Percentiles rank a stretch among this genome's conserved stretches.
Evolutionary conservation across 257 asterid genomes (phyloP).

Genomic region (Solanum pennellii): DNA sequence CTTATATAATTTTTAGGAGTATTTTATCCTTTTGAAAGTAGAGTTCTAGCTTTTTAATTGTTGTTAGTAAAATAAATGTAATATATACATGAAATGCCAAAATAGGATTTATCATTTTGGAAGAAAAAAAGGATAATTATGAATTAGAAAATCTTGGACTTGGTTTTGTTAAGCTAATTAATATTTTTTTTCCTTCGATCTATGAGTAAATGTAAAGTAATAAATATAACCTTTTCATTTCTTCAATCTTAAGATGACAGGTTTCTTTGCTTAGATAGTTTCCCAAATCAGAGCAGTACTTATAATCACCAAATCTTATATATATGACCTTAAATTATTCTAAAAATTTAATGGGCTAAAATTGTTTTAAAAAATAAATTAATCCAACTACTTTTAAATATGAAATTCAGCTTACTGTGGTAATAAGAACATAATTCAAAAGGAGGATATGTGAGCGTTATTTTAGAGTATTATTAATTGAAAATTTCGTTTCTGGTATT

Average conservation of each 20-base stretch:
- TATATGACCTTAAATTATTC: neutral
- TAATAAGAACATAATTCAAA: neutral
- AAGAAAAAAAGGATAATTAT: neutral
- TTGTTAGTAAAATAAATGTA: neutral
- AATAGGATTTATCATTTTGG: neutral
- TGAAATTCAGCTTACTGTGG: neutral
- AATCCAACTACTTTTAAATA: neutral
- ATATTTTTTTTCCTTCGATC: neutral
- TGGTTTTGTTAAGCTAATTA: neutral
- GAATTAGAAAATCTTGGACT: neutral
- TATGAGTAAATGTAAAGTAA: neutral
- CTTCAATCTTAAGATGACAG: constrained; percentile 14
- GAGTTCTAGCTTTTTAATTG: neutral
- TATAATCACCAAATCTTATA: neutral
- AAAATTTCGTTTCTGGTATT: no score
- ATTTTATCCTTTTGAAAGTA: neutral
- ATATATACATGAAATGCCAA: neutral
- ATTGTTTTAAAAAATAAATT: neutral
- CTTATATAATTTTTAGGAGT: neutral
- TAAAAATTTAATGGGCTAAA: neutral
- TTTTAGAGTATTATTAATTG: neutral
- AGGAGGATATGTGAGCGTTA: neutral
- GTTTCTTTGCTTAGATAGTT: neutral
- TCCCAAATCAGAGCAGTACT: neutral
- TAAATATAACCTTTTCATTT: neutral